Base-by-base conservation (phyloP, 177 flowering plant genomes). In the Vitis hybrid region DNA sequence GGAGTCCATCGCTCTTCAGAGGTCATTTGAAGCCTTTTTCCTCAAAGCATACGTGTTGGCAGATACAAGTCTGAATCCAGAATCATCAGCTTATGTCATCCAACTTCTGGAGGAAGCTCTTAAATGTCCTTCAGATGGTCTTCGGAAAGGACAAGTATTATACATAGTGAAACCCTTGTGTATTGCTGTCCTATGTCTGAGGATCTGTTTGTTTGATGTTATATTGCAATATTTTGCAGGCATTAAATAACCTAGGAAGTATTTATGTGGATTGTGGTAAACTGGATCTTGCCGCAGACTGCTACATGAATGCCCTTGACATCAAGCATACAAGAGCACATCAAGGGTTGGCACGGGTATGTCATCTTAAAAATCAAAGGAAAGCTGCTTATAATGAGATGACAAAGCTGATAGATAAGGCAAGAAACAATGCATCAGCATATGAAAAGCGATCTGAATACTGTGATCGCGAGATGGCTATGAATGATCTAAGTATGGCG, bases 21-120 rank as follows among this genome's bases (percentile, higher is more conserved):
- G 95, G 69, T 89, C 97, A 18, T 92, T 92, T 74, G 97, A 92
- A 78, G 95, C 95, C 5, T 89, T 85, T 78, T 92, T 92, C 81
- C 85, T 92, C 11, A 92, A 90, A 78, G 97, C 97, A 30, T 92
- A 90, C 74, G 86, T 79, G 13, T 68, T 92, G 68, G 90, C 97
- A 59, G 97, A 92, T 71, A 71, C 89, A 61, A 83, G 56, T 71
- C 75, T 86, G 50, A 91, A 87, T 75, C 56, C 84, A 14, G 82
- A 79, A 60, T 80, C 89, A 57, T 85, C 95, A 51, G 65, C 84
- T 56, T 78, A 70, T 68, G 89, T 89, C 6, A 80, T 87, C 39
- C 80, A 83, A 62, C 80, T 81, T 15, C 65, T 83, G 65, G 73
- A 79, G 68, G 84, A 83, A 74, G 84, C 86, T 56, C 84, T 83